Conservation (phyloP, 2,329 filamentous ascomycete species). For the Ambrosiella xylebori region DNA sequence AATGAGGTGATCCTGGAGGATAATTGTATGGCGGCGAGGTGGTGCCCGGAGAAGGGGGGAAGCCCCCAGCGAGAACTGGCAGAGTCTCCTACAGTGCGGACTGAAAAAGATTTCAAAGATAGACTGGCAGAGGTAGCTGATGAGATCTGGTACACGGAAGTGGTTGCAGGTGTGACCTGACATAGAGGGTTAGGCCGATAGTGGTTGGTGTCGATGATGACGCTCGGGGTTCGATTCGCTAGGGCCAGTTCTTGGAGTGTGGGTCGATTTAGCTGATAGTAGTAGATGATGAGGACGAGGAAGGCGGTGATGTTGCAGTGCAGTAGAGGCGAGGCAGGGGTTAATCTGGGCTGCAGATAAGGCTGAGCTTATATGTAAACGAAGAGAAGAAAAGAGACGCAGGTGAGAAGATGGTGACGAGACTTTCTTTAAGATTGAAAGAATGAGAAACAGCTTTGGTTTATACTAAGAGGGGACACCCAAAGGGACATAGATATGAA, state of each 20-base stretch:
- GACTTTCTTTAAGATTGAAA: not conserved
- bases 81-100: too few relatives aligned
- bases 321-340: not conserved
- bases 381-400: not conserved
- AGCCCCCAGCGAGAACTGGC: not conserved
- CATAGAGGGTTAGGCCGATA: not conserved
- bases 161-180: not conserved
- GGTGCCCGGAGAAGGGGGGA: not conserved
- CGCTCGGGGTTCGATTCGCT: not conserved
- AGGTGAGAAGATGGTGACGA: not conserved
- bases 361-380: not conserved
- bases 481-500: not conserved
- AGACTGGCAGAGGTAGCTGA: too few relatives aligned
- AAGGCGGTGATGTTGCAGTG: not conserved
- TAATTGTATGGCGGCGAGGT: not conserved
- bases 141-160: not conserved
- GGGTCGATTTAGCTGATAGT: not conserved
- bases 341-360: not conserved
- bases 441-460: not conserved
- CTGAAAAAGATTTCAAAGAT: too few relatives aligned
- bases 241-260: not conserved
- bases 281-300: not conserved
- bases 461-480: not conserved
- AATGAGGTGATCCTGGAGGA: not conserved
- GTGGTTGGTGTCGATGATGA: not conserved